Conservation (phyloP, 2,329 filamentous ascomycete genomes). For the Penicillium crustosum region DNA sequence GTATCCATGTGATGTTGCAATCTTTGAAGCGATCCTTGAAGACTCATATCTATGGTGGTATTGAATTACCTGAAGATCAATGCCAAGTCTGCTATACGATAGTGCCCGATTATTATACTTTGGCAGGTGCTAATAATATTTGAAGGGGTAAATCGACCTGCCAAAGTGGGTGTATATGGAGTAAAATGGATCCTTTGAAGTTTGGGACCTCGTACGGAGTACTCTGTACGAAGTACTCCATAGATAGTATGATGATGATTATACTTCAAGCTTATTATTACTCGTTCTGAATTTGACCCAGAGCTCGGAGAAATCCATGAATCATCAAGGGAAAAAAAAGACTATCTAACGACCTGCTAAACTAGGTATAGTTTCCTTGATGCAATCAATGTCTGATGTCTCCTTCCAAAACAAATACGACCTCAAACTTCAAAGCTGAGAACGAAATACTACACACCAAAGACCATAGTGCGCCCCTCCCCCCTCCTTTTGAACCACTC, state of each 20-base stretch:
- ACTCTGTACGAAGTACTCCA: background rate
- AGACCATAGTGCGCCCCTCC: background rate
- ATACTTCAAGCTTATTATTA: background rate
- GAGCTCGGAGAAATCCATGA: background rate
- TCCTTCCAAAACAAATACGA: background rate
- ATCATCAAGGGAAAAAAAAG: background rate
- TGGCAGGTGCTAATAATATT: background rate
- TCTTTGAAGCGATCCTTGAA: background rate
- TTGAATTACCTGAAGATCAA: background rate
- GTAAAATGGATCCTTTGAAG: background rate
- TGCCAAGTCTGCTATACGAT: slow-evolving; percentile 1
- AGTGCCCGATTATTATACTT: slow-evolving; percentile 3
- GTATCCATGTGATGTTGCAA: background rate
- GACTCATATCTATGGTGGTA: too few relatives aligned
- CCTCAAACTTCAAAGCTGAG: background rate
- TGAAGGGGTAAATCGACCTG: background rate
- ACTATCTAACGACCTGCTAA: background rate
- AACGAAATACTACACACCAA: background rate
- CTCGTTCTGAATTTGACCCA: background rate
- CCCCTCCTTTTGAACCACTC: background rate
- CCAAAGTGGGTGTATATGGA: background rate
- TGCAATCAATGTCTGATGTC: background rate
- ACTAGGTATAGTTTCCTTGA: background rate
- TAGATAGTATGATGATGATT: background rate
- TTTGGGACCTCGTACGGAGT: background rate